A percentile compares a stretch with the other conserved stretches of the same genome.
Evolutionary conservation across 257 asterid genomes (phyloP).

Genomic region (Solanum bukasovii): DNA sequence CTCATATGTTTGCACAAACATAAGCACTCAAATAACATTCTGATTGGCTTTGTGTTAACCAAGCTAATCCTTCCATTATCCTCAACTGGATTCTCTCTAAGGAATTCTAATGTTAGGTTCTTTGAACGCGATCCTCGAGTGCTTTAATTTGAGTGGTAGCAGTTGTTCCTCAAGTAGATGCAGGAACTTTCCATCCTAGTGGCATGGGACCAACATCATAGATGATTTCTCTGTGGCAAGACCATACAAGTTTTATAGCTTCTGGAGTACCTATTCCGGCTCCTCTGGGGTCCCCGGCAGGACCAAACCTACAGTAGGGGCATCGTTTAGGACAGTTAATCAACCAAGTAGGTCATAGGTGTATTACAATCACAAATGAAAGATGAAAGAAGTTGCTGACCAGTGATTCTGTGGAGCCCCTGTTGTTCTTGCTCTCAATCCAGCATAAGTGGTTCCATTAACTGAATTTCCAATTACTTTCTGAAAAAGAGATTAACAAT

Average conservation of each 20-base stretch:
- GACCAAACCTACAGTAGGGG: slow-evolving; percentile 58
- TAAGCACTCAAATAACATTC: not conserved
- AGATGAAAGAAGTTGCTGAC: slow-evolving; percentile 15
- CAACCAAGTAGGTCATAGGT: not conserved
- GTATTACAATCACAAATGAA: not conserved
- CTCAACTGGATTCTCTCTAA: not conserved
- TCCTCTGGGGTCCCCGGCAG: slow-evolving; percentile 87
- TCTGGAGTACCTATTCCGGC: slow-evolving; percentile 94
- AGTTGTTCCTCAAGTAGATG: not conserved
- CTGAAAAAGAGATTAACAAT: slow-evolving; percentile 19
- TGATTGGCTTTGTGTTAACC: not conserved
- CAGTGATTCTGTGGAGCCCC: slow-evolving; percentile 98
- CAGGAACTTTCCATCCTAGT: slow-evolving; percentile 48
- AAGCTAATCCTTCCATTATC: not conserved
- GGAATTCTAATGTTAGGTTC: not conserved
- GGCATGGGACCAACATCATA: slow-evolving; percentile 74
- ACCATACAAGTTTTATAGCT: slow-evolving; percentile 88
- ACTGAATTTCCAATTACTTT: slow-evolving; percentile 82
- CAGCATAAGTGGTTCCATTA: slow-evolving; percentile 90
- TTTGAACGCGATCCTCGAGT: not conserved
- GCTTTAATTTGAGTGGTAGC: not conserved
- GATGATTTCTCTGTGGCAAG: slow-evolving; percentile 79
- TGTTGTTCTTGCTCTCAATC: slow-evolving; percentile 84
- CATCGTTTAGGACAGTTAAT: not conserved
- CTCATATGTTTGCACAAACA: not conserved